Evolutionary conservation across 2,329 filamentous ascomycete genomes (phyloP).

Genomic region (Thelonectria olida): DNA sequence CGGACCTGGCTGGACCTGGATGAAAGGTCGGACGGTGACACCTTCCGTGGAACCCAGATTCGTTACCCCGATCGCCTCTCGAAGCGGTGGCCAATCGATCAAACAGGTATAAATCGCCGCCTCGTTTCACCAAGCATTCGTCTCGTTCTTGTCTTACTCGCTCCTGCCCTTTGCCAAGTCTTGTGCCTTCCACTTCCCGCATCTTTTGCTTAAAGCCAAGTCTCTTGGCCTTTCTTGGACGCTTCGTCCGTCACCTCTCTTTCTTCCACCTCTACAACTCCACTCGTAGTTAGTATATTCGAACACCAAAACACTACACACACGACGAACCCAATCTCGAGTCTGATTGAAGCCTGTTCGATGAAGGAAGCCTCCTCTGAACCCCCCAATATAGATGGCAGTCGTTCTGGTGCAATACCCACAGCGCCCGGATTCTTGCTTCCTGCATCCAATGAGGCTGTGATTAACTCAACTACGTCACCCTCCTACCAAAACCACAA

Average conservation of each 20-base stretch:
- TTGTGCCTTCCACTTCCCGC: too few species aligned
- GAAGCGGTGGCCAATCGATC: not conserved
- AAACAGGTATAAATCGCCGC: constrained; percentile 15
- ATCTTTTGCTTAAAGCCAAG: constrained; percentile 16
- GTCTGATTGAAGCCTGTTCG: constrained; percentile 53
- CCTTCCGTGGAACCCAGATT: too few species aligned
- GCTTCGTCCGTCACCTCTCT: not conserved
- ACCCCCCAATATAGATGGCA: constrained; percentile 63
- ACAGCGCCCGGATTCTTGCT: constrained; percentile 61
- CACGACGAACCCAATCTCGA: constrained; percentile 4
- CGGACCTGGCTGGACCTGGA: too few species aligned
- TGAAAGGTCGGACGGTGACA: not conserved
- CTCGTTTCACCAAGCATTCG: not conserved
- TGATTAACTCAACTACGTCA: constrained; percentile 29
- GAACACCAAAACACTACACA: not conserved
- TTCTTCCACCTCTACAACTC: not conserved
- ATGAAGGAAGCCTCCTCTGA: constrained; percentile 70
- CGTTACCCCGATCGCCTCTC: not conserved
- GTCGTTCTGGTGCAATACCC: constrained; percentile 63
- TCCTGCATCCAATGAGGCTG: constrained; percentile 25
- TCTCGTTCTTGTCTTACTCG: not conserved
- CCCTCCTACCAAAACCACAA: constrained; percentile 11
- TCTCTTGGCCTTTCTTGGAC: not conserved
- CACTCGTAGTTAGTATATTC: too few species aligned
- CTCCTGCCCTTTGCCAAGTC: not conserved